These are phyloP conservation scores for Iris pallida DNA, from an alignment of 116 monocot genomes.

Conservation along the genomic window DNA sequence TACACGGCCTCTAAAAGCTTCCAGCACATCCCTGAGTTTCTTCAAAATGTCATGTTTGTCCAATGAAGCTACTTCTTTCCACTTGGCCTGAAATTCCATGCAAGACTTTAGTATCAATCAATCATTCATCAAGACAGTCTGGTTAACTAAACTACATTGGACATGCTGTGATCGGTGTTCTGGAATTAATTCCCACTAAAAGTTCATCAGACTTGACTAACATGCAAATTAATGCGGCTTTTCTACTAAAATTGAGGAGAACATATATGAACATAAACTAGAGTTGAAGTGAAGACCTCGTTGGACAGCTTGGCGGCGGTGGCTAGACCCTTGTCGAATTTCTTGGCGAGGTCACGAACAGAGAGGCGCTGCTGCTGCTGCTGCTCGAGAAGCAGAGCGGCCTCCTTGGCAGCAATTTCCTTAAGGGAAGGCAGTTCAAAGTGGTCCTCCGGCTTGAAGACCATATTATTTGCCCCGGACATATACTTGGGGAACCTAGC, in stretches of 20 bases:
- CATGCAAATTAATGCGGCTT: no score
- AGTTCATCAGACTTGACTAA: no score
- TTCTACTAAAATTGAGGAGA: no score
- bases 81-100: slow-evolving; percentile 52
- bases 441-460: slow-evolving; percentile 11
- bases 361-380: slow-evolving; percentile 76
- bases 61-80: slow-evolving; percentile 69
- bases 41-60: slow-evolving; percentile 84
- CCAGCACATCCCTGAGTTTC: slow-evolving; percentile 87
- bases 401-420: slow-evolving; percentile 72
- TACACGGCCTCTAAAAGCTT: slow-evolving; percentile 67
- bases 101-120: background rate
- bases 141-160: no score
- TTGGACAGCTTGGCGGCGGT: slow-evolving; percentile 53
- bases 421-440: slow-evolving; percentile 35
- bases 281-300: slow-evolving; percentile 86
- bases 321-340: slow-evolving; percentile 73
- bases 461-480: background rate
- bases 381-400: slow-evolving; percentile 67
- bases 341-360: slow-evolving; percentile 80
- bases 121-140: no score
- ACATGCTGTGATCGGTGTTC: no score
- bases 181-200: no score
- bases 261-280: slow-evolving; percentile 27
- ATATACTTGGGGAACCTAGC: background rate